These are phyloP conservation scores for Sporobolomyces phaffii DNA, from an alignment of 768 basidiomycete species.

Conservation along the genomic window DNA sequence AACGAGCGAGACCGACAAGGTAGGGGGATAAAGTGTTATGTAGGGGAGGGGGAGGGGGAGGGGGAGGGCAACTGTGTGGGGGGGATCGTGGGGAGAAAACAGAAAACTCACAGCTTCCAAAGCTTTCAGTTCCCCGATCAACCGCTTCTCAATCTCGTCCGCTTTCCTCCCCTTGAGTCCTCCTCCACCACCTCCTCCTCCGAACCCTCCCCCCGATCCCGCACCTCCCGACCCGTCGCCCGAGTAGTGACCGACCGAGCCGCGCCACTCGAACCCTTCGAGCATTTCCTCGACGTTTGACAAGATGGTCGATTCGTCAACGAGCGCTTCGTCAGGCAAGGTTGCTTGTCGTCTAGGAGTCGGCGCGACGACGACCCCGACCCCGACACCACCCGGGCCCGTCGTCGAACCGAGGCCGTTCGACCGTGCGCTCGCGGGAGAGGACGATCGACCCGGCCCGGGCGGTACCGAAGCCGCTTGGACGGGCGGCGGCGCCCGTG, in stretches of 20 bases:
- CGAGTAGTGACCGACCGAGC: slow-evolving; percentile 14
- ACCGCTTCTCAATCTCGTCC: slow-evolving; percentile 82
- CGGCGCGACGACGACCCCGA: no score
- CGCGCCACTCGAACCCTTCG: slow-evolving; percentile 94
- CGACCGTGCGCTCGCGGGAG: neutral
- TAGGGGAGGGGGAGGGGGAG: no score
- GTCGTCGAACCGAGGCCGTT: neutral
- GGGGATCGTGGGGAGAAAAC: no score
- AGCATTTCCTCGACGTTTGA: slow-evolving; percentile 96
- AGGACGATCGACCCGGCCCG: neutral
- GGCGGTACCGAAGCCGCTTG: no score
- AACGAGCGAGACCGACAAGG: no score
- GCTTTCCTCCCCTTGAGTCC: slow-evolving; percentile 62
- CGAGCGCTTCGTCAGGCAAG: slow-evolving; percentile 6
- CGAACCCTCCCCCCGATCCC: slow-evolving; percentile 21
- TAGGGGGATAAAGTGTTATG: no score
- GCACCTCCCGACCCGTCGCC: slow-evolving; percentile 10
- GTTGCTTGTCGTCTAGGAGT: neutral
- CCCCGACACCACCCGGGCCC: no score
- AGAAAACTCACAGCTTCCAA: slow-evolving; percentile 75
- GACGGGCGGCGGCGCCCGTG: no score
- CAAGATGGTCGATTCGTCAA: slow-evolving; percentile 72
- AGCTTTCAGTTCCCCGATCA: slow-evolving; percentile 83
- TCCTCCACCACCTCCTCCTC: slow-evolving; percentile 63
- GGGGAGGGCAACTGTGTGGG: no score